Base-by-base conservation (phyloP, 2,329 filamentous ascomycete genomes). In the Cordyceps pruinosa region DNA sequence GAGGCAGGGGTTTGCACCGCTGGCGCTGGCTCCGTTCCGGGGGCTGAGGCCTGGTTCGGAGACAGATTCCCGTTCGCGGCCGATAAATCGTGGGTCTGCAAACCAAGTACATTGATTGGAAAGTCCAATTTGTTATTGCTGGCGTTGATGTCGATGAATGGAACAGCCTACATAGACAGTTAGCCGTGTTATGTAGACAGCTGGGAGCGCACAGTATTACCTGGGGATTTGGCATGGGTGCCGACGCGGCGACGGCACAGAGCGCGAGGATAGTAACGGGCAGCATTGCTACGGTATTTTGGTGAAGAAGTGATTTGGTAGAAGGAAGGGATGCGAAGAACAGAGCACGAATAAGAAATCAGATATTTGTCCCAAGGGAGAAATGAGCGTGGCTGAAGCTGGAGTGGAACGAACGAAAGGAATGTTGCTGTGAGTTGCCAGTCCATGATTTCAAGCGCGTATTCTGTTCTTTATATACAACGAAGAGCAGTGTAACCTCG, bases 41-140 rank as follows among this genome's bases (percentile, higher is more conserved):
- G 32, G 13, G 34, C 21, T 1, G 21, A 8, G 17, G 47, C 47
- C 17, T 39, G 23, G 19, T 32, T 42, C 10, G 49, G 49, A 15
- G 49, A 52, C n/a, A 52, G 49, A 4, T 52, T 52, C 25, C 49
- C 49, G 25, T 52, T 52, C 4, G 26, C 35, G 12, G 49, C 49
- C 4, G 49, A 52, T 26, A 52, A 5, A 23, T 52, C 49, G 15
- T 52, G 49, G 12, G 49, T 52, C n/a, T 52, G 49, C 5, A 52
- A n/a, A 23, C 49, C 49, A 7, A 52, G 37, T 5, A 52, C 49
- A 28, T 52, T 52, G 23, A 52, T 23, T 7, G 49, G 49, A 17
- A 52, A 23, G 7, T 41, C 37, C 1, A 52, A 9, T 7, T 52
- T 42, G 19, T 52, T 52, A 15, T 52, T 52, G 26, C n/a, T 52